Base-by-base conservation (phyloP, 164 flowering plant species). In the Tetrastigma voinierianum region DNA sequence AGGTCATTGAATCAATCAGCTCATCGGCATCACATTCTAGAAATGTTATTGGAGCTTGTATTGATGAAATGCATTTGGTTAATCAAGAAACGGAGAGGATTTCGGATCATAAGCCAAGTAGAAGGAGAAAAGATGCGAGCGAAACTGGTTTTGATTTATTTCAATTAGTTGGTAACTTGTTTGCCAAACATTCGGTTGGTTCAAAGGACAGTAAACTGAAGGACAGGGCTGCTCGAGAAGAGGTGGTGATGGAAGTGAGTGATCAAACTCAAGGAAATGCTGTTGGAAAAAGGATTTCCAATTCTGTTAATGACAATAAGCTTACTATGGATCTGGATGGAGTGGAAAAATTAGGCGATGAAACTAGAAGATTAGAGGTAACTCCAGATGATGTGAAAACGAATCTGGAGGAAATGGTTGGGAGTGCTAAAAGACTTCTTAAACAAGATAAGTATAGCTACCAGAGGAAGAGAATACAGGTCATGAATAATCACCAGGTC, bases 121-220 rank as follows among this genome's bases (percentile, higher is more conserved):
- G 64, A 70, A 82, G 61, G 65, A 83, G 65, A 78, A 83, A 87
- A 59, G 87, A 85, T 54, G 19, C 20, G 20, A 77, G 74, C 32
- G 76, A 59, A 46, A 61, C n/a, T 32, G 80, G 78, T 52, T 76
- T 77, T 49, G 79, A 74, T 64, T 64, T 81, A 45, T 77, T 74
- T 6, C 77, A 72, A 46, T 68, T 76, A 69, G 2, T 87, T n/a
- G 83, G 75, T 51, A 70, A 88, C 18, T 54, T 89, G 24, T 80
- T 89, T 70, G 69, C 73, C 62, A 80, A 72, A 19, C 78, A 75
- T 51, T 67, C 64, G 12, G 69, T 60, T 52, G 84, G 61, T 60
- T 65, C 59, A 12, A 83, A 75, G 74, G 44, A 75, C 66, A 74
- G 49, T 62, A 83, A 79, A 76, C 59, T 24, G 15, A 85, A 80